Conservation (phyloP, 208 protist species). For the Acanthamoeba lenticulata region DNA sequence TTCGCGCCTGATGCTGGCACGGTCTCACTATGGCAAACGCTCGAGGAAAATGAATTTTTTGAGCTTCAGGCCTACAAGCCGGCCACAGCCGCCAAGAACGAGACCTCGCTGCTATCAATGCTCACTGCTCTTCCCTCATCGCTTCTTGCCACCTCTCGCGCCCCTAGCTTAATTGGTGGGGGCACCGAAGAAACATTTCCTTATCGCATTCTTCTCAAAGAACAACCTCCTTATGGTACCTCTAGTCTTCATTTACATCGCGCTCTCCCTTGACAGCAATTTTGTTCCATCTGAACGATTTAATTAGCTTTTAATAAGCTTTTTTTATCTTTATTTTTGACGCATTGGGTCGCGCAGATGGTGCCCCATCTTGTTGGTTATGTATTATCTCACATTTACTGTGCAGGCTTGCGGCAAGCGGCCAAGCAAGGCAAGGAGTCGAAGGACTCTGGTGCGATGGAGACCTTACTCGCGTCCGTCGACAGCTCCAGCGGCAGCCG, state of each 20-base stretch:
- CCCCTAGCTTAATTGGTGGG: not conserved
- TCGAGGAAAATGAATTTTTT: slow-evolving; percentile 65
- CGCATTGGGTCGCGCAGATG: not conserved
- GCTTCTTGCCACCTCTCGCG: not conserved
- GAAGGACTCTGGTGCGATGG: not conserved
- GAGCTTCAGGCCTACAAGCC: slow-evolving; percentile 20
- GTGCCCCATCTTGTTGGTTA: not conserved
- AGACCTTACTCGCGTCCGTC: not conserved
- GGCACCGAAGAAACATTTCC: slow-evolving; percentile 14
- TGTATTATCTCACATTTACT: not conserved
- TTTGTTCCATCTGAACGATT: too few relatives aligned
- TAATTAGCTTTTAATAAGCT: not conserved
- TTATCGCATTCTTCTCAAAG: slow-evolving; percentile 17
- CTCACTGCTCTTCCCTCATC: slow-evolving; percentile 38
- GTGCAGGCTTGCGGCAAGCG: not conserved
- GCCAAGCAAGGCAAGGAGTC: slow-evolving; percentile 10
- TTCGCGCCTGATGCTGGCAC: not conserved
- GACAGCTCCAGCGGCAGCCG: not conserved
- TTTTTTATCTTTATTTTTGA: not conserved
- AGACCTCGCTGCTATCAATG: slow-evolving; percentile 29
- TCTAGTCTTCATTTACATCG: not conserved
- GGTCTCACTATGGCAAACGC: not conserved
- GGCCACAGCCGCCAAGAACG: not conserved
- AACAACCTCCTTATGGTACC: slow-evolving; percentile 41
- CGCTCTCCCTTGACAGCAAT: too few relatives aligned